A percentile compares a stretch with the other conserved stretches of the same genome.
These are phyloP conservation scores for Aspergillus sp. DNA, from an alignment of 2,329 filamentous ascomycete species.

Conservation along the genomic window DNA sequence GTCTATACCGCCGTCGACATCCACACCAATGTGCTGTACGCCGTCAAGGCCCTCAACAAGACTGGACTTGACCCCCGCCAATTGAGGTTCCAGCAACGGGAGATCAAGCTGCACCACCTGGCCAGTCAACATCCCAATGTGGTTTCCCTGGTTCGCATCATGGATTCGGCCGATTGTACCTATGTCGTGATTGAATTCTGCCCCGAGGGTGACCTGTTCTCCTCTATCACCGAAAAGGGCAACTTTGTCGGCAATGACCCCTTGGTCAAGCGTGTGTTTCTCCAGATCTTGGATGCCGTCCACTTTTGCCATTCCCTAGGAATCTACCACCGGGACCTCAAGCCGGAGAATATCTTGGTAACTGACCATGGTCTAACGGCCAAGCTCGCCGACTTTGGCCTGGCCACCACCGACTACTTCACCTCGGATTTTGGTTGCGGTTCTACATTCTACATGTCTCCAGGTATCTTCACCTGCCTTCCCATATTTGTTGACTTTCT, in stretches of 20 bases:
- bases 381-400: conserved; percentile 94
- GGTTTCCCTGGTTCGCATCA: conserved; percentile 87
- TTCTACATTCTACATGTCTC: conserved; percentile 99
- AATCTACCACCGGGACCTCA: conserved; percentile 95
- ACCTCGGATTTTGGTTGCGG: conserved; percentile 97
- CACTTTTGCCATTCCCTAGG: conserved; percentile 88
- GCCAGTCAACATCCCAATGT: conserved; percentile 89
- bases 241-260: conserved; percentile 91
- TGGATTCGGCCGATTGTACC: conserved; percentile 87
- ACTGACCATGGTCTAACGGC: conserved; percentile 82
- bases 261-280: conserved; percentile 79
- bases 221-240: conserved; percentile 92
- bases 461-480: conserved; percentile 59
- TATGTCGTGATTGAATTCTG: conserved; percentile 97
- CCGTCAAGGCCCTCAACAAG: conserved; percentile 96
- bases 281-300: conserved; percentile 95
- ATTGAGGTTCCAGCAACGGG: conserved; percentile 82
- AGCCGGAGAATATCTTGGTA: conserved; percentile 96
- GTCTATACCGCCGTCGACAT: conserved; percentile 88
- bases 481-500: neutral
- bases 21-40: conserved; percentile 75
- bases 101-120: conserved; percentile 86
- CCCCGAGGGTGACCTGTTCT: conserved; percentile 92
- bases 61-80: conserved; percentile 84
- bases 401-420: conserved; percentile 76